phyloP scores from a whole-genome alignment of 1,284 basidiomycete species.

The Rhodofomes roseus region DNA sequence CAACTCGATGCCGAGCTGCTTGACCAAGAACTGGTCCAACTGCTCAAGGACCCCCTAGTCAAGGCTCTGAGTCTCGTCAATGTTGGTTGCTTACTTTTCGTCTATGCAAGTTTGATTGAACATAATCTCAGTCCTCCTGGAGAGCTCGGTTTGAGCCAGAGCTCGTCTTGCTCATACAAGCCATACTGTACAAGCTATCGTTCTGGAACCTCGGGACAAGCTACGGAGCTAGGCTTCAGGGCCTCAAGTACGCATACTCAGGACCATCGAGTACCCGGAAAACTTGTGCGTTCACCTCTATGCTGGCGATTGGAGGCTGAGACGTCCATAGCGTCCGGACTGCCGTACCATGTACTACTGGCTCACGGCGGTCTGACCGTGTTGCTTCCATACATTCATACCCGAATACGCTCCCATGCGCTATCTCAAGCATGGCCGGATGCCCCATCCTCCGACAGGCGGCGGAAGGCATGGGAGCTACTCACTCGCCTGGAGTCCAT shows the following conservation, averaged over 20 bases:
- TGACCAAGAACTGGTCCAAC: slow-evolving; percentile 83
- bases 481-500: slow-evolving; percentile 68
- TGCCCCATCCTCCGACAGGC: slow-evolving; percentile 71
- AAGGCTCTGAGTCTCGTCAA: slow-evolving; percentile 70
- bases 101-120: neutral
- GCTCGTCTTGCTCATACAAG: slow-evolving; percentile 70
- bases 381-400: slow-evolving; percentile 76
- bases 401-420: slow-evolving; percentile 71
- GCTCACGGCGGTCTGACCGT: slow-evolving; percentile 76
- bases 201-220: slow-evolving; percentile 80
- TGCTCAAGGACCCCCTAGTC: slow-evolving; percentile 82
- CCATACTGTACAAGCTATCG: slow-evolving; percentile 82
- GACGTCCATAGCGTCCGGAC: slow-evolving; percentile 46
- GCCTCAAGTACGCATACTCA: slow-evolving; percentile 53
- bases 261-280: neutral
- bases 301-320: neutral
- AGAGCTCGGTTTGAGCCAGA: slow-evolving; percentile 78
- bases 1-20: slow-evolving; percentile 93
- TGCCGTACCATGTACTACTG: slow-evolving; percentile 57
- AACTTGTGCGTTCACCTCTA: neutral
- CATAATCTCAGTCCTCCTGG: slow-evolving; percentile 47
- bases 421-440: slow-evolving; percentile 89
- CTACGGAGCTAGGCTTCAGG: slow-evolving; percentile 91
- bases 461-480: slow-evolving; percentile 75
- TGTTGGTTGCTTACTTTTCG: slow-evolving; percentile 40